phyloP scores from a whole-genome alignment of 441 rosid genomes.

The Euphorbia schlechtendalii region DNA sequence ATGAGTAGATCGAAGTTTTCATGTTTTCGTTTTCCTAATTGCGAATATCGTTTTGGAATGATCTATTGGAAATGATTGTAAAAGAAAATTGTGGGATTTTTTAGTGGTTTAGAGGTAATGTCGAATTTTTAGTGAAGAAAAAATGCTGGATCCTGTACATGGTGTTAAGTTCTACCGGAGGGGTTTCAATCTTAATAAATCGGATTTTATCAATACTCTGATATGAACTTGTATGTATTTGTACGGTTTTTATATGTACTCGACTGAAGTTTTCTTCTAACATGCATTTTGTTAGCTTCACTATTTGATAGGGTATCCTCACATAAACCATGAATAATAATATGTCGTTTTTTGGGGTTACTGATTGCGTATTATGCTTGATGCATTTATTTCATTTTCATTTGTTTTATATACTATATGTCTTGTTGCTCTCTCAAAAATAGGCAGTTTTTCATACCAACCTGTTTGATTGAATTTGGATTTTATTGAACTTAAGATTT shows the following conservation, averaged over 20 bases:
- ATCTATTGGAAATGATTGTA: not conserved
- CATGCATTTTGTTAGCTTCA: not conserved
- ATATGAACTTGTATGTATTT: not conserved
- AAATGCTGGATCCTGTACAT: not conserved
- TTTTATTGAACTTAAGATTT: not conserved
- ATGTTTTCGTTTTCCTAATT: not conserved
- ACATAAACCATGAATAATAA: not conserved
- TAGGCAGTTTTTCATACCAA: too few relatives aligned
- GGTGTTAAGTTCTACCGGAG: not conserved
- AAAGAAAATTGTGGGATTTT: not conserved
- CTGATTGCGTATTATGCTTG: not conserved
- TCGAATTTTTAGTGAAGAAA: not conserved
- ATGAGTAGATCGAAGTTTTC: not conserved
- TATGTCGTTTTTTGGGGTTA: too few relatives aligned
- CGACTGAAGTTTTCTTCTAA: not conserved
- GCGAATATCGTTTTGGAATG: not conserved
- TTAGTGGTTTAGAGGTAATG: not conserved
- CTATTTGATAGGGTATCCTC: not conserved
- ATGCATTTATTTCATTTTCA: not conserved
- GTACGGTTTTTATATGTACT: not conserved
- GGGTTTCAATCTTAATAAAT: not conserved
- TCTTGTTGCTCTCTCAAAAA: not conserved
- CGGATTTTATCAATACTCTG: not conserved
- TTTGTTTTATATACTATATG: too few relatives aligned
- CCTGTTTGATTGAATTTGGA: not conserved